Evolutionary conservation across 805 yeast genomes (phyloP).

Genomic region (Barnettozyma wickerhamii): DNA sequence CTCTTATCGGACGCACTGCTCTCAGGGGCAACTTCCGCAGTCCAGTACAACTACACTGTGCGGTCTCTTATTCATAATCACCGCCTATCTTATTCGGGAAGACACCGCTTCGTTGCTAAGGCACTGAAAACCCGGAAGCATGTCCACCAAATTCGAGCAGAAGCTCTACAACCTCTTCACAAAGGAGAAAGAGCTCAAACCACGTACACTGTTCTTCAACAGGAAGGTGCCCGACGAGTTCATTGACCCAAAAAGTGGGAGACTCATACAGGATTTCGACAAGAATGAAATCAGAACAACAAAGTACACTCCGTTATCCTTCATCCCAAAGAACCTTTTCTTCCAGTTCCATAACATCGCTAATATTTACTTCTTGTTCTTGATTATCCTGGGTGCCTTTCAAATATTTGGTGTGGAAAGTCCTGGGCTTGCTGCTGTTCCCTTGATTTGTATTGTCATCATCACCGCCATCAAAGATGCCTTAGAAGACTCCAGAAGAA

Average conservation of each 20-base stretch:
- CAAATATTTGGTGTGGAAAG: conserved; percentile 75
- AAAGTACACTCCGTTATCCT: conserved; percentile 87
- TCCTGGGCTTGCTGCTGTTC: conserved; percentile 73
- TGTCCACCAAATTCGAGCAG: conserved; percentile 5
- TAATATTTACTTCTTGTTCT: conserved; percentile 76
- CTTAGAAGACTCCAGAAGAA: conserved; percentile 74
- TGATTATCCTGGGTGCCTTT: conserved; percentile 77
- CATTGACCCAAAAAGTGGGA: conserved; percentile 6
- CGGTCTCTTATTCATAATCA: no score
- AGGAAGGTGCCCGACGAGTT: conserved; percentile 3
- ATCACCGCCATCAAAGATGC: conserved; percentile 79
- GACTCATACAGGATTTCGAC: conserved; percentile 6
- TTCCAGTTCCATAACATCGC: conserved; percentile 87
- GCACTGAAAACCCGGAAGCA: not conserved
- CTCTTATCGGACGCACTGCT: no score
- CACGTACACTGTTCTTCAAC: conserved; percentile 10
- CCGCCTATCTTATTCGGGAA: no score
- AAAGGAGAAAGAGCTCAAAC: conserved; percentile 3
- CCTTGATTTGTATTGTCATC: conserved; percentile 69
- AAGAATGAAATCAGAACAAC: conserved; percentile 87
- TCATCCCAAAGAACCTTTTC: conserved; percentile 77
- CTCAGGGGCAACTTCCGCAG: no score
- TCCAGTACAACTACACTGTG: no score
- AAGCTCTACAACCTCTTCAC: conserved; percentile 5
- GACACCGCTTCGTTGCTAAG: not conserved